These are phyloP conservation scores for Teratosphaeria viscida DNA, from an alignment of 2,329 filamentous ascomycete genomes.

Conservation along the genomic window DNA sequence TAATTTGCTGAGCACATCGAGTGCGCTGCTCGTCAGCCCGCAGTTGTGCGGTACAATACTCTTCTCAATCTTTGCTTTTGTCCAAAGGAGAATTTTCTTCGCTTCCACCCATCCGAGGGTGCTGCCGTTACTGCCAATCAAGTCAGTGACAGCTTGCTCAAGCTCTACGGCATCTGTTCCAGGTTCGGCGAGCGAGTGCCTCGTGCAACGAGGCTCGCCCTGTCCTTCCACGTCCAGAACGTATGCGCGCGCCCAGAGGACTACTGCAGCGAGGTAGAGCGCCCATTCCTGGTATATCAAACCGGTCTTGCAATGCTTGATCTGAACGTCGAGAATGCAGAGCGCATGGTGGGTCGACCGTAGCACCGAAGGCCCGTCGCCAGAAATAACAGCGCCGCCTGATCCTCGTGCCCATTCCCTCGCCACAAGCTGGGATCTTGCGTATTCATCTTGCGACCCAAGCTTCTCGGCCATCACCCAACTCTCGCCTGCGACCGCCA, in stretches of 20 bases:
- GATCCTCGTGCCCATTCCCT: slow-evolving; percentile 25
- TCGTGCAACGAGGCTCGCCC: slow-evolving; percentile 4
- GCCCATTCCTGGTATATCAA: slow-evolving; percentile 21
- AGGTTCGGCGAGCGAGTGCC: slow-evolving; percentile 3
- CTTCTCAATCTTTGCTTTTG: slow-evolving; percentile 14
- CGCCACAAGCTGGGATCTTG: slow-evolving; percentile 22
- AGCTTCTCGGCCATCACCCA: slow-evolving; percentile 37
- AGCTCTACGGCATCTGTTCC: slow-evolving; percentile 4
- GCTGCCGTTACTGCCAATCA: slow-evolving; percentile 1
- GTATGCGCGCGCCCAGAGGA: slow-evolving; percentile 20
- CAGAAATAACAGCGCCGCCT: neutral
- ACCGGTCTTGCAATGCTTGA: slow-evolving; percentile 7
- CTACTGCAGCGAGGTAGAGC: slow-evolving; percentile 18
- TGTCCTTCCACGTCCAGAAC: neutral
- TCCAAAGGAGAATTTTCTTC: slow-evolving; percentile 14
- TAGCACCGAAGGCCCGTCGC: slow-evolving; percentile 2
- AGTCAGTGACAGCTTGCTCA: slow-evolving; percentile 5
- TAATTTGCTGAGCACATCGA: slow-evolving; percentile 20
- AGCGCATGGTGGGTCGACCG: slow-evolving; percentile 15
- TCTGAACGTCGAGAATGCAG: slow-evolving; percentile 15
- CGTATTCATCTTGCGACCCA: slow-evolving; percentile 23
- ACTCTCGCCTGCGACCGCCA: slow-evolving; percentile 35
- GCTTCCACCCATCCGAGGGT: slow-evolving; percentile 9
- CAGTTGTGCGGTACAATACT: slow-evolving; percentile 14
- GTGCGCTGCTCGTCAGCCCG: slow-evolving; percentile 15